Conservation (phyloP, 2,329 filamentous ascomycete genomes). For the Rutstroemia sp. region DNA sequence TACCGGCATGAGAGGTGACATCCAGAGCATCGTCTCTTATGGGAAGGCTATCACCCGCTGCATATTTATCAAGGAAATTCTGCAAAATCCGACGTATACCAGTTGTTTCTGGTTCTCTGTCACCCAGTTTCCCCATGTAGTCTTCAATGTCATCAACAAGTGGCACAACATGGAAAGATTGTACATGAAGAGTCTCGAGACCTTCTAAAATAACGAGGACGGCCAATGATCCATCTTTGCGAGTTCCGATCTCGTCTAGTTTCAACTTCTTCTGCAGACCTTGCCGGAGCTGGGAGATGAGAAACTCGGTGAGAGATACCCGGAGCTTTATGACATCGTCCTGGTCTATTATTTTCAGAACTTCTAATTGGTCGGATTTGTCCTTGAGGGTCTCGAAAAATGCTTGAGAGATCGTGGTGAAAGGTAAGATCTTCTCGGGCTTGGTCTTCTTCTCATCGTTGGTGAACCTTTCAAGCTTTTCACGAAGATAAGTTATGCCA, state of each 20-base stretch:
- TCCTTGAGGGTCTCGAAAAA: slow-evolving; percentile 14
- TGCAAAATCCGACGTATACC: slow-evolving; percentile 11
- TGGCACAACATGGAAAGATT: slow-evolving; percentile 11
- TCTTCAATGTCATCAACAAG: slow-evolving; percentile 12
- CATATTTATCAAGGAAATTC: slow-evolving; percentile 19
- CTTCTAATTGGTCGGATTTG: slow-evolving; percentile 15
- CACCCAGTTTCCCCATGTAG: slow-evolving; percentile 9
- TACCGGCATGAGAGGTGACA: slow-evolving; percentile 16
- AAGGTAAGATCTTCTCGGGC: slow-evolving; percentile 14
- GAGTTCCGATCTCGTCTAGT: slow-evolving; percentile 2
- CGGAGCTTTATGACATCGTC: slow-evolving; percentile 14
- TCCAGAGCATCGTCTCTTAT: slow-evolving; percentile 1
- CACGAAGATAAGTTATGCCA: slow-evolving; percentile 19
- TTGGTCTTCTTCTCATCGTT: slow-evolving; percentile 18
- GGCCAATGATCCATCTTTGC: slow-evolving; percentile 11
- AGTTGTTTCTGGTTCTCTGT: slow-evolving; percentile 12
- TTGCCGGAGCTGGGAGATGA: slow-evolving; percentile 18
- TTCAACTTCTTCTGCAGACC: slow-evolving; percentile 14
- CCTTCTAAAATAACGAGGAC: slow-evolving; percentile 22
- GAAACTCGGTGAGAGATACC: slow-evolving; percentile 14
- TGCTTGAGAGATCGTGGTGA: slow-evolving; percentile 19
- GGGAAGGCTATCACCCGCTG: neutral
- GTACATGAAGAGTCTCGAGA: slow-evolving; percentile 16
- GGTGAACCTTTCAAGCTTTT: slow-evolving; percentile 15
- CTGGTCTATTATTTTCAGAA: slow-evolving; percentile 17